Conservation (phyloP, 768 basidiomycete genomes). For the Kwoniella shandongensis region DNA sequence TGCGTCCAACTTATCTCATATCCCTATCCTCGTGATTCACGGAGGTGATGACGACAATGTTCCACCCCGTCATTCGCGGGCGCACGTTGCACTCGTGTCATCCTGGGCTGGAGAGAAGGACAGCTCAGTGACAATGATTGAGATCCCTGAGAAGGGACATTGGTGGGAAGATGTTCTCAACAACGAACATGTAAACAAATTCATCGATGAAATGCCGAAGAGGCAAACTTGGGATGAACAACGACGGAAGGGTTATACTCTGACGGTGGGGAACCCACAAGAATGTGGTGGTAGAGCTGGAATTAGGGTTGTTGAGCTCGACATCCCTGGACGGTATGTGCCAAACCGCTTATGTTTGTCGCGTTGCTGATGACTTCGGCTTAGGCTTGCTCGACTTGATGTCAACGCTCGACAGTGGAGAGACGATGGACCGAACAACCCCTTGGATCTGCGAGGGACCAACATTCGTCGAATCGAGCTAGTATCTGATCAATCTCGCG, state of each 20-base stretch:
- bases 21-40: conserved; percentile 72
- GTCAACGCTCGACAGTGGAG: conserved; percentile 41
- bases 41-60: conserved; percentile 79
- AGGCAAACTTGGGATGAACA: conserved; percentile 18
- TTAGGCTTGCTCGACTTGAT: conserved; percentile 33
- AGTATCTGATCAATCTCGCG: background rate
- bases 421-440: conserved; percentile 7
- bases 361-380: background rate
- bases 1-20: conserved; percentile 71
- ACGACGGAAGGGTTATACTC: conserved; percentile 59
- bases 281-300: conserved; percentile 73
- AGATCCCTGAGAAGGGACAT: conserved; percentile 33
- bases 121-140: conserved; percentile 17
- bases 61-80: conserved; percentile 78
- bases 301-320: conserved; percentile 64
- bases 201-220: conserved; percentile 15
- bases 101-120: conserved; percentile 58
- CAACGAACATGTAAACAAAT: conserved; percentile 59
- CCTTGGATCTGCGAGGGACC: conserved; percentile 28
- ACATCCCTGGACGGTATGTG: conserved; percentile 68
- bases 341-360: background rate
- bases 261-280: conserved; percentile 69
- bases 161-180: conserved; percentile 40
- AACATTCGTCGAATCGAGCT: conserved; percentile 34
- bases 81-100: conserved; percentile 63